A percentile compares a stretch with the other conserved stretches of the same genome.
Evolutionary conservation across 805 yeast species (phyloP).

Genomic region (Cyberlindnera suaveolens): DNA sequence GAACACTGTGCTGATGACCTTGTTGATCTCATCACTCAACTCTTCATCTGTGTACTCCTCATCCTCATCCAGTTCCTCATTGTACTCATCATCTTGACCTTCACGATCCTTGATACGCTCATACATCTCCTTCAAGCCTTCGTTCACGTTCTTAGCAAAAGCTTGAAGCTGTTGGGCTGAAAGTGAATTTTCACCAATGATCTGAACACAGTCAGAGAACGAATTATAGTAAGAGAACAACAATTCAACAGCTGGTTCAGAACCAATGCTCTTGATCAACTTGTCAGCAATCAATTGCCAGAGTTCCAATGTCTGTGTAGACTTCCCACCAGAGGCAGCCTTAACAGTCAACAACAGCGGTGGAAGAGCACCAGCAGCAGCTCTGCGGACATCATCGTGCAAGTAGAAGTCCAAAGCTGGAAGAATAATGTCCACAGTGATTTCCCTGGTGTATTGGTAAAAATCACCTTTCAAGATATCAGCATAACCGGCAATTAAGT

Average conservation of each 20-base stretch:
- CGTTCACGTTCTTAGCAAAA: constrained; percentile 53
- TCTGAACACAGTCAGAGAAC: constrained; percentile 55
- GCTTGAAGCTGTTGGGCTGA: constrained; percentile 46
- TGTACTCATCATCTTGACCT: constrained; percentile 74
- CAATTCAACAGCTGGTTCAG: constrained; percentile 81
- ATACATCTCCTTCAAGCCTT: constrained; percentile 59
- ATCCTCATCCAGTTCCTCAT: constrained; percentile 80
- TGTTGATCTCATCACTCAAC: constrained; percentile 77
- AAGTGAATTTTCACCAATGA: constrained; percentile 61
- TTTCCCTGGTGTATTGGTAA: constrained; percentile 74
- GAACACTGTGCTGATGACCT: constrained; percentile 65
- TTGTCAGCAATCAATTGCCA: constrained; percentile 70
- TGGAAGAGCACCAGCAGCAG: constrained; percentile 84
- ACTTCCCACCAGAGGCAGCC: constrained; percentile 39
- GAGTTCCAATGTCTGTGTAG: constrained; percentile 54
- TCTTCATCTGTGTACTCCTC: constrained; percentile 88
- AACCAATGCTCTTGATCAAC: constrained; percentile 57
- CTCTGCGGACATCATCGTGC: constrained; percentile 89
- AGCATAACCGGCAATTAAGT: constrained; percentile 77
- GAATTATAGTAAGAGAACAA: constrained; percentile 73
- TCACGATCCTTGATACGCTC: constrained; percentile 70
- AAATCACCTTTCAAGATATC: constrained; percentile 77
- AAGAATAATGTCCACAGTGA: constrained; percentile 69
- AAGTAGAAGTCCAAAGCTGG: constrained; percentile 89
- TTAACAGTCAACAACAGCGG: constrained; percentile 62